phyloP scores from a whole-genome alignment of 1,284 basidiomycete species.

The Trichosporon coremiiforme region DNA sequence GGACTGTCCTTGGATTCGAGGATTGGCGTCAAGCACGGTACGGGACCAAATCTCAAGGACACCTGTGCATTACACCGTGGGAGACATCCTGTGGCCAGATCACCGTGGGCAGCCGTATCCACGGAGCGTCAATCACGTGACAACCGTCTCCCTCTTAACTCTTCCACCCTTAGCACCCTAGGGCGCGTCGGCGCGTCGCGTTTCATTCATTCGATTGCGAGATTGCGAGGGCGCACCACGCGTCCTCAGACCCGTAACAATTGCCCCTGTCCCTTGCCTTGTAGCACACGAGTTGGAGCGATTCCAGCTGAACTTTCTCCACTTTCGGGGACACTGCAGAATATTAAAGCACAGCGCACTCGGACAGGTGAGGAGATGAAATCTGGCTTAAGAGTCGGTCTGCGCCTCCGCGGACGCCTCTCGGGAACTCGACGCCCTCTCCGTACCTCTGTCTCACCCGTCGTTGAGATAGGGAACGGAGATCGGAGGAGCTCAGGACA shows the following conservation, averaged over 20 bases:
- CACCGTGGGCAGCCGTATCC: no score
- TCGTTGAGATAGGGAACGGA: no score
- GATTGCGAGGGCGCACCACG: background rate
- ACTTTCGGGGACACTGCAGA: background rate
- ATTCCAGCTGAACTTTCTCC: background rate
- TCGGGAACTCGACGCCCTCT: no score
- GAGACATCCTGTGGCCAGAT: no score
- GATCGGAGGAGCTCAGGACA: no score
- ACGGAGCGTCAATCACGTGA: no score
- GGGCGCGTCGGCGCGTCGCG: slow-evolving; percentile 10
- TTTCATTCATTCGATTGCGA: slow-evolving; percentile 6
- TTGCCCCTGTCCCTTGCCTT: background rate
- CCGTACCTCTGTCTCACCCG: no score
- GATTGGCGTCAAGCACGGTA: no score
- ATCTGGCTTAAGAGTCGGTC: background rate
- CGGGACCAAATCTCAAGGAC: no score
- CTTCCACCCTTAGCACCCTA: background rate
- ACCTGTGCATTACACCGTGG: no score
- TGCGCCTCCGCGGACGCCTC: no score
- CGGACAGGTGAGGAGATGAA: background rate
- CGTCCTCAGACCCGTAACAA: background rate
- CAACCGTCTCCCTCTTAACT: background rate
- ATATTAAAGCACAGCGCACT: background rate
- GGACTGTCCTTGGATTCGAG: no score
- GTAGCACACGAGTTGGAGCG: background rate